Base-by-base conservation (phyloP, 257 asterid genomes). In the Sherardia arvensis region DNA sequence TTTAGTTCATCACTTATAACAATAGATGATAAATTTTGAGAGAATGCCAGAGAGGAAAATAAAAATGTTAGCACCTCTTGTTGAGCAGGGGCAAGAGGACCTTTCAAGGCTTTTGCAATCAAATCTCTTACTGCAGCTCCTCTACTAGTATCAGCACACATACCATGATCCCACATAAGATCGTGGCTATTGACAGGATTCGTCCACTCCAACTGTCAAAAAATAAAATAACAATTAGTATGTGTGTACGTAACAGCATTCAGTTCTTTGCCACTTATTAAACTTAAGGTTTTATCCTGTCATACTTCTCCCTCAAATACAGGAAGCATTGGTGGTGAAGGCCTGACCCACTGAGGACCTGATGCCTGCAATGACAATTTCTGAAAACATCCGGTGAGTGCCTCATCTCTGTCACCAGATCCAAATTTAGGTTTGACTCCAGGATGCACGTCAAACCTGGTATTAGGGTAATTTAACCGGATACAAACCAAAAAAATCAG, bases 111-210 rank as follows among this genome's bases (percentile, higher is more conserved):
- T 85, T 85, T 92, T 38, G 89, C 89, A 69, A 92, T 87, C 66
- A 92, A 76, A 72, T 92, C 95, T 74, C 95, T 85, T 59, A 93
- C 88, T 57, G 99, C 95, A 33, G 91, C 97, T 77, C 97, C 97
- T 79, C 87, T 77, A 66, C 95, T 87, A 34, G 97, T 93, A 82
- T 92, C 97, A 74, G 95, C 97, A 64, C 99, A 92, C 98, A 89
- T 92, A 63, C 95, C 91, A 72, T 86, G 80, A 79, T 92, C 98
- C 98, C 98, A 92, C 63, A 83, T 72, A 70, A 87, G 97, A 71
- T 89, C 97, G 74, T 92, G 91, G 76, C 73, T 87, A 64, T 79
- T 79, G 66, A 87, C 91, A 12, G 97, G 97, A 74, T 88, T 91
- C 77, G 88, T 77, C 97, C 98, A 92, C 76, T 81, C 82, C 33